Evolutionary conservation across 768 basidiomycete species (phyloP), one percentile per base, ranked within the genome.

Genomic region (Paxillus involutus): DNA sequence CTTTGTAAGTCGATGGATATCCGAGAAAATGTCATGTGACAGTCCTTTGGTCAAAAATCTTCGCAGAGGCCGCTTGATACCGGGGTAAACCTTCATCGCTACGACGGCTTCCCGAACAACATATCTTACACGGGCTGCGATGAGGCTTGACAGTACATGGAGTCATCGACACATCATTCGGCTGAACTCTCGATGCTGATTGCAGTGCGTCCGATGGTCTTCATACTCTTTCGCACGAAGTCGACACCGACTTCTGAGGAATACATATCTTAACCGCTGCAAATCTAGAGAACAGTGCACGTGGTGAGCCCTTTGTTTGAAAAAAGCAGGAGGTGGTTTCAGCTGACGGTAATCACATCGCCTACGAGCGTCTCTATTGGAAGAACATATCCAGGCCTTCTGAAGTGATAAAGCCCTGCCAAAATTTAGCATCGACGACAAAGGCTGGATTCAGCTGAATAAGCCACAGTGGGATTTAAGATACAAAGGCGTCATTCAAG

Each of bases 91-190:
- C 84, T 98, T 98, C 91, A 99, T 97, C 2, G 98, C 94, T 2
- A 99, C 94, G 3, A 98, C 91, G 1, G 94, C 94, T 72, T 99
- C 96, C 67, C 98, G 96, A 3, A 98, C 94, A 33, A 99, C 94
- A 66, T 98, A 99, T 76, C 89, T 95, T 36, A 99, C 91, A 9
- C 94, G 82, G 1, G 95, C 96, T 36, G 80, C 85, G 52, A 98
- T 98, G 55, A 99, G 80, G 16, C 97, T 95, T 49, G 98, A 74
- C 36, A 99, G 75, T 3, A 97, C n/a, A n/a, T n/a, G n/a, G n/a
- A n/a, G n/a, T n/a, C 94, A 59, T 93, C 90, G 21, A 98, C 94
- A 64, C 97, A 98, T 63, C 91, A 84, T 67, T 97, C 96, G 0
- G 96, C 93, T 3, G 93, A 88, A 13, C 79, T 80, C 57, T 97